These are phyloP conservation scores for Miamiensis avidus DNA, from an alignment of 169 alveolate genomes.

Conservation along the genomic window DNA sequence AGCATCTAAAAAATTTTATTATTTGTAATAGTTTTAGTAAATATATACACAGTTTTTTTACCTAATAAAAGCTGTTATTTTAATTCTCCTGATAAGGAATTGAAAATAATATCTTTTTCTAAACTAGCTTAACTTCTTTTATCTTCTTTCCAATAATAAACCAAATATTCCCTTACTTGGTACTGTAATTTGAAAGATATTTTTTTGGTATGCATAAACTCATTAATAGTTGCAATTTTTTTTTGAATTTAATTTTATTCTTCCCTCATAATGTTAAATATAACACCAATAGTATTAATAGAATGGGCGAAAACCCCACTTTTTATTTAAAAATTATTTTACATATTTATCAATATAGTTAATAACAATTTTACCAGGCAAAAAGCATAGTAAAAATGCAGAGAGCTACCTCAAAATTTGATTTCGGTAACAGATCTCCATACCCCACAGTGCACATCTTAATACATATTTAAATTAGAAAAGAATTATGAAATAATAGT, in stretches of 20 bases:
- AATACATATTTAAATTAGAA: no score
- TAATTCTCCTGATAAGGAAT: constrained; percentile 2
- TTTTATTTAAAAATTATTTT: no score
- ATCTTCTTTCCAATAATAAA: constrained; percentile 23
- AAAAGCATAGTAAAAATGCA: constrained; percentile 19
- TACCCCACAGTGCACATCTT: constrained; percentile 38
- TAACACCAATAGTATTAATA: constrained; percentile 5
- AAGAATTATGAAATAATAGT: no score
- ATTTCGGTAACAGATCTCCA: constrained; percentile 25
- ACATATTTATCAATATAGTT: neutral
- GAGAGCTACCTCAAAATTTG: constrained; percentile 14
- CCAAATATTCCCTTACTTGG: constrained; percentile 20
- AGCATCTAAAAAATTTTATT: no score
- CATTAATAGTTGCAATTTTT: constrained; percentile 1
- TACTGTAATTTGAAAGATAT: constrained; percentile 12
- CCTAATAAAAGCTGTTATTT: constrained; percentile 4
- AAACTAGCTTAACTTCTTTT: neutral
- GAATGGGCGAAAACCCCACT: constrained; percentile 26
- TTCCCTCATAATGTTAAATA: neutral
- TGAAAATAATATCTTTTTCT: constrained; percentile 6
- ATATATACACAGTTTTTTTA: no score
- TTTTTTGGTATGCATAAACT: constrained; percentile 3
- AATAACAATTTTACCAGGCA: neutral
- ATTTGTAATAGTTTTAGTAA: no score
- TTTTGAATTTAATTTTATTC: constrained; percentile 7